Evolutionary conservation across 352 stramenopile genomes (phyloP), one percentile per base, ranked within the genome.

Genomic region (Phytophthora pluvialis): DNA sequence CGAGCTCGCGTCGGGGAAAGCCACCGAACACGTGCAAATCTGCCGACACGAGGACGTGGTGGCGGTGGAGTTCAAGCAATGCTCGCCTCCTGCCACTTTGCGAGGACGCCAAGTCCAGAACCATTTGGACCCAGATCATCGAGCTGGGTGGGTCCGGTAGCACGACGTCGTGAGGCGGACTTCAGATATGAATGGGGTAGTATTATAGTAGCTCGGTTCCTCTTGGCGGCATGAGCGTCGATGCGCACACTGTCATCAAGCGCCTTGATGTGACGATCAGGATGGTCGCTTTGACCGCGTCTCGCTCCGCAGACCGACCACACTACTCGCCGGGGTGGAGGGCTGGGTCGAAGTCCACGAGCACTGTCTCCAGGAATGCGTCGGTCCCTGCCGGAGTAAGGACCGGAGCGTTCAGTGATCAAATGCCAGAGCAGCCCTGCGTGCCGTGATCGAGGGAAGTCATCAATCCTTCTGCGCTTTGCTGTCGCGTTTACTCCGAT

Each of bases 401-500:
- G 21, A 2, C 21, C 21, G 21, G 21, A 21, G n/a, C n/a, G n/a
- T n/a, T n/a, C n/a, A n/a, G 21, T 21, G 21, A 21, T 21, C 21
- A 21, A 21, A 21, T 21, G 21, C 21, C 1, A 21, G 21, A 21
- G 21, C 21, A 21, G 21, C 21, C 21, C 21, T 21, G 21, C 21
- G 21, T 21, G 21, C 21, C 21, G 21, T 21, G 21, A 21, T 21
- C 21, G 21, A 21, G 21, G 21, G 21, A 21, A 21, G 3, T 4
- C 31, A 35, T 35, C 31, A 35, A 35, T 21, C 7, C 7, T 35
- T 9, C 12, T 40, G 35, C 9, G 35, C 9, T 47, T 26, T 49
- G 10, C 3, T 51, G 44, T 51, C 28, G 25, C 40, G 46, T 53
- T 53, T 53, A 53, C 46, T 53, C 46, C 45, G 39, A 6, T 39